Percentiles rank a stretch among this genome's conserved stretches.
Conservation (phyloP, 75 land plant genomes). For the Ceratopteris richardii region DNA sequence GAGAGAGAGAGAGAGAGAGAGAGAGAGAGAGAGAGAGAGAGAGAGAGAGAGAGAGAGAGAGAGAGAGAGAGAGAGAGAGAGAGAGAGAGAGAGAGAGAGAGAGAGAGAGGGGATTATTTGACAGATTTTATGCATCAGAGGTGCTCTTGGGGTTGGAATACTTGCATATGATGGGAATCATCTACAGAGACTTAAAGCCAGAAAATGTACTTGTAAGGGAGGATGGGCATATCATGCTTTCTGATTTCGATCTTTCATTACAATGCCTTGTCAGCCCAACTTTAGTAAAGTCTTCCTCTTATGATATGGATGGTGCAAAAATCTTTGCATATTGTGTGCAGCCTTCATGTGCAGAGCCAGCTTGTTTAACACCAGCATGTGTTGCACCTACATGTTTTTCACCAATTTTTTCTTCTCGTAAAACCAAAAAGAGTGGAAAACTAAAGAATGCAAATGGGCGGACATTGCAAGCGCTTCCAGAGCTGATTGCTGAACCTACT, state of each 20-base stretch:
- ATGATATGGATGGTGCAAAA: slow-evolving; percentile 3
- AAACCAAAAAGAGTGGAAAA: slow-evolving; percentile 31
- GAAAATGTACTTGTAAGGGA: slow-evolving; percentile 85
- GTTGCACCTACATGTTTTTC: slow-evolving; percentile 44
- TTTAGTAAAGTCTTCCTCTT: slow-evolving; percentile 31
- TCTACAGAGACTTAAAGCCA: slow-evolving; percentile 81
- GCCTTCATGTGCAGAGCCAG: slow-evolving; percentile 13
- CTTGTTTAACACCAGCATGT: slow-evolving; percentile 53
- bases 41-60: too few species aligned
- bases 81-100: too few species aligned
- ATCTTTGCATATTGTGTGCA: slow-evolving; percentile 22
- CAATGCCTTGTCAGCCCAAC: slow-evolving; percentile 76
- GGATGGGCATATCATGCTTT: slow-evolving; percentile 92
- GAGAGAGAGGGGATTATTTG: too few species aligned
- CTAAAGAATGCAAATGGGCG: slow-evolving; percentile 18
- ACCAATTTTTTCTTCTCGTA: slow-evolving; percentile 18
- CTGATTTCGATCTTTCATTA: slow-evolving; percentile 78
- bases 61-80: too few species aligned
- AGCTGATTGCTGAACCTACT: slow-evolving; percentile 89
- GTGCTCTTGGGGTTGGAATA: slow-evolving; percentile 63
- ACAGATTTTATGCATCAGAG: slow-evolving; percentile 78
- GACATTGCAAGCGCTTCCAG: slow-evolving; percentile 41
- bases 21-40: too few species aligned
- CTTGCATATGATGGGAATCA: slow-evolving; percentile 81
- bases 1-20: too few species aligned